Percentiles rank a stretch among this genome's conserved stretches.
These are phyloP conservation scores for Pleurotus cornucopiae DNA, from an alignment of 768 basidiomycete genomes.

Conservation along the genomic window DNA sequence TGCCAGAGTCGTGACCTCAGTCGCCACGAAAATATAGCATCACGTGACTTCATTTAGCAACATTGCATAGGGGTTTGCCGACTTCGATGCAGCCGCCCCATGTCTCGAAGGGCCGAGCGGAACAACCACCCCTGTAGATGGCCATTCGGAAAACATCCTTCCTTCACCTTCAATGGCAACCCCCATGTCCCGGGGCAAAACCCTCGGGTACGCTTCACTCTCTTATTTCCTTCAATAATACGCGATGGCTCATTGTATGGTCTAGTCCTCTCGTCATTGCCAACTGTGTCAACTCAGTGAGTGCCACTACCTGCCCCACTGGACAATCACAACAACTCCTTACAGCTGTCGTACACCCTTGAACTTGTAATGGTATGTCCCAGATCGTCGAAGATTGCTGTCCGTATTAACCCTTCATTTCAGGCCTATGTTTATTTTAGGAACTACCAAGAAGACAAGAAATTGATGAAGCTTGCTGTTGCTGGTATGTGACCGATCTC, in stretches of 20 bases:
- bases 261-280: neutral
- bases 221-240: neutral
- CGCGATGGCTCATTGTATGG: neutral
- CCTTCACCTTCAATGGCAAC: too few species aligned
- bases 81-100: too few species aligned
- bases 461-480: neutral
- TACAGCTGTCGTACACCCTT: neutral
- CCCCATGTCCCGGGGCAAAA: neutral
- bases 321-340: neutral
- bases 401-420: neutral
- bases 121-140: too few species aligned
- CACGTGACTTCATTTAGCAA: neutral
- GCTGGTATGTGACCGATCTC: too few species aligned
- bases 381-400: neutral
- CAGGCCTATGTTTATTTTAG: neutral
- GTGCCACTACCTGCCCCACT: neutral
- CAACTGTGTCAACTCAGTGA: neutral
- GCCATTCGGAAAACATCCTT: too few species aligned
- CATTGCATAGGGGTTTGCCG: too few species aligned
- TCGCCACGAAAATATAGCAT: neutral
- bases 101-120: too few species aligned
- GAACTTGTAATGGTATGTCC: neutral
- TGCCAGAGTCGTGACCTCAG: neutral
- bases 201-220: neutral
- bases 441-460: neutral